A percentile compares a stretch with the other conserved stretches of the same genome.
These are phyloP conservation scores for Tylopilus plumbeoviolaceoides DNA, from an alignment of 768 basidiomycete genomes.

Conservation along the genomic window DNA sequence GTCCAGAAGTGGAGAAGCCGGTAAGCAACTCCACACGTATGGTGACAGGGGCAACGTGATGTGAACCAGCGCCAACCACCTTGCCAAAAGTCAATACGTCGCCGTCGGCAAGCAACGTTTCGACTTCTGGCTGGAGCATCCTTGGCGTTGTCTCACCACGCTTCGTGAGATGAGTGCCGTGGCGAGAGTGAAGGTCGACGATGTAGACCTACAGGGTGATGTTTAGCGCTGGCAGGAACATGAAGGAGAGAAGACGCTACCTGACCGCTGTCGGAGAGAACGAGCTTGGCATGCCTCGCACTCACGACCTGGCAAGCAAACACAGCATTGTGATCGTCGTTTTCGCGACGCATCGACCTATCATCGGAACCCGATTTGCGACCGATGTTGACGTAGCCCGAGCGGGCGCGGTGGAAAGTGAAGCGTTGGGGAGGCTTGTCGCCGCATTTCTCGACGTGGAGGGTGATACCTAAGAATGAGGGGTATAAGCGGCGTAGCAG, in stretches of 20 bases:
- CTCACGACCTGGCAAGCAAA: conserved; percentile 79
- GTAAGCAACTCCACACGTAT: conserved; percentile 53
- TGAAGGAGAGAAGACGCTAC: conserved; percentile 35
- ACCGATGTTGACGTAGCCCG: conserved; percentile 58
- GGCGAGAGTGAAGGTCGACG: conserved; percentile 69
- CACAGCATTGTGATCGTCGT: conserved; percentile 48
- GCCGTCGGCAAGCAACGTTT: conserved; percentile 57
- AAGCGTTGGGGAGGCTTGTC: conserved; percentile 43
- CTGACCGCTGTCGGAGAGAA: conserved; percentile 65
- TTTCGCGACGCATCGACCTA: conserved; percentile 36
- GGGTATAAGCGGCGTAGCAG: conserved; percentile 9
- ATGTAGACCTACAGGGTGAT: conserved; percentile 51
- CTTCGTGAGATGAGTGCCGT: conserved; percentile 67
- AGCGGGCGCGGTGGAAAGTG: conserved; percentile 48
- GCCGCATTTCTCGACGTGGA: conserved; percentile 54
- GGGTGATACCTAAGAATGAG: conserved; percentile 45
- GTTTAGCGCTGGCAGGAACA: conserved; percentile 17
- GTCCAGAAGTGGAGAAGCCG: conserved; percentile 11
- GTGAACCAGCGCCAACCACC: conserved; percentile 58
- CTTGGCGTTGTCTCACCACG: conserved; percentile 46
- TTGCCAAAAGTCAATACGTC: conserved; percentile 78
- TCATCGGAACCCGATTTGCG: conserved; percentile 54
- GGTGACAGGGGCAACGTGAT: conserved; percentile 59
- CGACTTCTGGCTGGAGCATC: conserved; percentile 50
- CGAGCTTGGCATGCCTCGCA: conserved; percentile 73